Percentiles rank a stretch among this genome's conserved stretches.
phyloP scores from a whole-genome alignment of 768 basidiomycete species.

The Psilocybe tampanensis region DNA sequence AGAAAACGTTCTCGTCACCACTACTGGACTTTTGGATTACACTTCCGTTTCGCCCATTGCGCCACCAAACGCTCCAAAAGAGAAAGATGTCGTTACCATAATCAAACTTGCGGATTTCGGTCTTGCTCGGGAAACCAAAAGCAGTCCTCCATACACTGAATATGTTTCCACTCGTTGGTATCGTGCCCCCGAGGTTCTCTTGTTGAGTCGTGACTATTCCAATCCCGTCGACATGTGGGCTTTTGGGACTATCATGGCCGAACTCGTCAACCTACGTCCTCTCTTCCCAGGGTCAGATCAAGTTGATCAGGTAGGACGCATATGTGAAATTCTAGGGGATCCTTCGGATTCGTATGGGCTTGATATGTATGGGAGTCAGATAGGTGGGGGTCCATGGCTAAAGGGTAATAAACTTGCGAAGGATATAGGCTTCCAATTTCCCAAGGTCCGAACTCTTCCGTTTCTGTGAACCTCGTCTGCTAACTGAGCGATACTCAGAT shows the following conservation, averaged over 20 bases:
- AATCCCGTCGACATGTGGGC: conserved; percentile 99
- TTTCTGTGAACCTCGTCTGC: neutral
- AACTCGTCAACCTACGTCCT: conserved; percentile 92
- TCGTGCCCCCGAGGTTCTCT: conserved; percentile 94
- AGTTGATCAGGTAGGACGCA: conserved; percentile 88
- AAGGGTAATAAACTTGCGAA: conserved; percentile 87
- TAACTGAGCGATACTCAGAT: conserved; percentile 42
- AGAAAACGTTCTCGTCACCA: conserved; percentile 97
- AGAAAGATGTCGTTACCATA: conserved; percentile 94
- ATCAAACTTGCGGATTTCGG: conserved; percentile 99
- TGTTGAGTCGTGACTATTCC: conserved; percentile 91
- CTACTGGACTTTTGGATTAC: conserved; percentile 94
- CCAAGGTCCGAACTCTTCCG: conserved; percentile 62
- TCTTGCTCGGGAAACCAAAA: conserved; percentile 86
- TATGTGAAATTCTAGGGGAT: conserved; percentile 93
- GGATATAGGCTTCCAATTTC: conserved; percentile 84
- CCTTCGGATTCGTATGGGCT: conserved; percentile 82
- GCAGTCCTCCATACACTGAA: conserved; percentile 94
- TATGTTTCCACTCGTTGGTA: conserved; percentile 99
- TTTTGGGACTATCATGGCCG: conserved; percentile 96
- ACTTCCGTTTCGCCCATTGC: conserved; percentile 74
- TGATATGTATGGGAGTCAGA: conserved; percentile 64
- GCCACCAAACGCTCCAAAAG: conserved; percentile 63
- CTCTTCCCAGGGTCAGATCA: conserved; percentile 94
- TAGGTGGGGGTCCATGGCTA: conserved; percentile 90